phyloP scores from a whole-genome alignment of 202 grass and related monocot genomes.

The Setaria viridis region DNA sequence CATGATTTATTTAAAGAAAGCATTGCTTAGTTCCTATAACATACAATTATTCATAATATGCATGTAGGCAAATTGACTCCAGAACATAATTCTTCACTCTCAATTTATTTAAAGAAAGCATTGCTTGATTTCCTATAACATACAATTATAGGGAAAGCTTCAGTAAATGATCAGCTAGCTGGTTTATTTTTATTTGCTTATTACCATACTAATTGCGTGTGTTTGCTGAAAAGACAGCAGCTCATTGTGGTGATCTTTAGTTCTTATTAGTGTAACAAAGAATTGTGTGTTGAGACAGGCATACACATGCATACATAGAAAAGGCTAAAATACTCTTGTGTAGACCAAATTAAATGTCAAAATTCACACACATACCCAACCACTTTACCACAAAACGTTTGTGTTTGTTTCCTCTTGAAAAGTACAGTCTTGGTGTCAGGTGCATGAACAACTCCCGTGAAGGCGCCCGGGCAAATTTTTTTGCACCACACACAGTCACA shows the following conservation, averaged over 20 bases:
- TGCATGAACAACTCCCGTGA: constrained; percentile 38
- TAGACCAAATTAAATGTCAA: constrained; percentile 13
- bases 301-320: background rate
- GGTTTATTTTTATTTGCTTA: background rate
- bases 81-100: background rate
- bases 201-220: background rate
- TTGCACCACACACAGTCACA: constrained; percentile 16
- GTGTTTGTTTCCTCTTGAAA: constrained; percentile 25
- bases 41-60: too few species aligned
- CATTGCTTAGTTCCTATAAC: too few species aligned
- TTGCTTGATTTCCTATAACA: background rate
- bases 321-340: background rate
- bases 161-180: background rate
- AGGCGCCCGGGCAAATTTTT: background rate
- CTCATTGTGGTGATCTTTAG: background rate
- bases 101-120: background rate
- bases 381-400: constrained; percentile 25
- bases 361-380: background rate
- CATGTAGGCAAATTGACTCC: background rate
- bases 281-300: background rate
- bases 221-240: background rate
- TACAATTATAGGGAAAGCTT: constrained; percentile 8
- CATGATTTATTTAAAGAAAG: too few species aligned
- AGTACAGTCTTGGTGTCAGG: constrained; percentile 56
- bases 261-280: background rate